Percentiles rank a stretch among this genome's conserved stretches.
Evolutionary conservation across 2,329 filamentous ascomycete genomes (phyloP).

Genomic region (Biscogniauxia marginata): DNA sequence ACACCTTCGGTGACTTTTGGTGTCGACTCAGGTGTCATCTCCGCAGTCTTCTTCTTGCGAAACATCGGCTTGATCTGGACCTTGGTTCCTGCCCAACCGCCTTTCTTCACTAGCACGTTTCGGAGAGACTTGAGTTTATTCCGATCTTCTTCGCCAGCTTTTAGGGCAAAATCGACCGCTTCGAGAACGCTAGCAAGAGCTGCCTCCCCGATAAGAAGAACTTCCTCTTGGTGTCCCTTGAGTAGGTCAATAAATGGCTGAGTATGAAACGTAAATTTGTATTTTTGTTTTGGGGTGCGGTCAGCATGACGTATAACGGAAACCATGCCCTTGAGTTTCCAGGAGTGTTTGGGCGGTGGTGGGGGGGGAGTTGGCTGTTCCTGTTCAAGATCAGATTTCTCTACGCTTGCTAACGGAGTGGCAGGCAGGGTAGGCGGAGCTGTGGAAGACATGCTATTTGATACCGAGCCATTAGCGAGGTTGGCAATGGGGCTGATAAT

Average conservation of each 20-base stretch:
- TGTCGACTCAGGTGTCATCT: constrained; percentile 36
- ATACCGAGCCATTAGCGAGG: constrained; percentile 31
- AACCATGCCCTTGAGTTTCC: constrained; percentile 97
- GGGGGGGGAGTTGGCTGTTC: constrained; percentile 58
- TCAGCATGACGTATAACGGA: constrained; percentile 96
- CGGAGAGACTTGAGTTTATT: constrained; percentile 83
- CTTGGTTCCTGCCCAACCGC: constrained; percentile 91
- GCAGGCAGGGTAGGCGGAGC: constrained; percentile 37
- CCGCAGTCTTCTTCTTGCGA: constrained; percentile 75
- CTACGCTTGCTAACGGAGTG: constrained; percentile 37
- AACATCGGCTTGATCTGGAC: constrained; percentile 99
- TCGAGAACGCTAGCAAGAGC: constrained; percentile 85
- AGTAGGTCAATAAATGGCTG: constrained; percentile 93
- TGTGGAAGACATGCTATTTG: constrained; percentile 35
- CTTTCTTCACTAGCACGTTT: constrained; percentile 88
- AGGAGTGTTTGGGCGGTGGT: constrained; percentile 81
- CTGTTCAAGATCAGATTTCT: constrained; percentile 23
- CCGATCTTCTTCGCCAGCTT: constrained; percentile 77
- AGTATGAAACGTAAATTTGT: constrained; percentile 98
- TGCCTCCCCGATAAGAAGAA: constrained; percentile 87
- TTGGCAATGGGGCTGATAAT: constrained; percentile 34
- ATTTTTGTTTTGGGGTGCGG: constrained; percentile 97
- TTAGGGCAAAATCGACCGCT: constrained; percentile 79
- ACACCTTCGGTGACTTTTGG: constrained; percentile 36
- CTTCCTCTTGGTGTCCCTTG: constrained; percentile 94